Percentiles rank a stretch among this genome's conserved stretches.
Evolutionary conservation across 139 green algal species (phyloP).

Genomic region (Deuterostichococcus epilithicus): DNA sequence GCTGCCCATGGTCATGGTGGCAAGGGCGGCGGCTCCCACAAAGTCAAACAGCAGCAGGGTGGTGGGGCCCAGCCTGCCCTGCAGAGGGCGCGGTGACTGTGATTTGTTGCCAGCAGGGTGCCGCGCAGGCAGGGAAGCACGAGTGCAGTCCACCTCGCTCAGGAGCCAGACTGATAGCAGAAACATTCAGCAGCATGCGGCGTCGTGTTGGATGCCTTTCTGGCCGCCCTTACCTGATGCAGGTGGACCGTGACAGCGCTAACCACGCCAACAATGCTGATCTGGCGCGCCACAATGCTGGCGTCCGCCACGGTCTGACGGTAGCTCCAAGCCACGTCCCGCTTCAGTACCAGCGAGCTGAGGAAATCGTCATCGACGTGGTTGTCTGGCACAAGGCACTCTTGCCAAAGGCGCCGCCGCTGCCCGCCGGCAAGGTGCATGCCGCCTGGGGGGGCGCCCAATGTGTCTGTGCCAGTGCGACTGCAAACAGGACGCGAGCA

Average conservation of each 20-base stretch:
- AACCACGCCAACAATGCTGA: constrained; percentile 40
- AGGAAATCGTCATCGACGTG: constrained; percentile 5
- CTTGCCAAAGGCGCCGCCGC: neutral
- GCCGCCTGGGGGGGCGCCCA: too few relatives aligned
- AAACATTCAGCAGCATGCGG: neutral
- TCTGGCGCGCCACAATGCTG: constrained; percentile 55
- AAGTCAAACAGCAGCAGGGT: constrained; percentile 21
- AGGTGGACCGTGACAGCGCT: constrained; percentile 40
- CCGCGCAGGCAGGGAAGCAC: constrained; percentile 9
- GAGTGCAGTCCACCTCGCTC: neutral
- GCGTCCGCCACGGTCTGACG: constrained; percentile 56
- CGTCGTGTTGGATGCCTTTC: too few relatives aligned
- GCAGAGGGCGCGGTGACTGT: constrained; percentile 3
- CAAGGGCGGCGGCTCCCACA: neutral
- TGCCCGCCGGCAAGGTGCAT: too few relatives aligned
- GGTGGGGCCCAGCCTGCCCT: neutral
- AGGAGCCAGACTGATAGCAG: neutral
- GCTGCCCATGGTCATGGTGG: neutral
- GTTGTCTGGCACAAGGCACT: neutral
- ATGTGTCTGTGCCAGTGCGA: too few relatives aligned
- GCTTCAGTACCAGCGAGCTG: constrained; percentile 52
- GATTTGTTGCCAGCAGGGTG: constrained; percentile 9
- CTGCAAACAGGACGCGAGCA: too few relatives aligned
- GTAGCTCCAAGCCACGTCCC: constrained; percentile 44
- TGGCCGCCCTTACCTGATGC: constrained; percentile 18